Percentiles rank a stretch among this genome's conserved stretches.
Evolutionary conservation across 2,329 filamentous ascomycete genomes (phyloP).

Genomic region (Stromatinia cepivora): DNA sequence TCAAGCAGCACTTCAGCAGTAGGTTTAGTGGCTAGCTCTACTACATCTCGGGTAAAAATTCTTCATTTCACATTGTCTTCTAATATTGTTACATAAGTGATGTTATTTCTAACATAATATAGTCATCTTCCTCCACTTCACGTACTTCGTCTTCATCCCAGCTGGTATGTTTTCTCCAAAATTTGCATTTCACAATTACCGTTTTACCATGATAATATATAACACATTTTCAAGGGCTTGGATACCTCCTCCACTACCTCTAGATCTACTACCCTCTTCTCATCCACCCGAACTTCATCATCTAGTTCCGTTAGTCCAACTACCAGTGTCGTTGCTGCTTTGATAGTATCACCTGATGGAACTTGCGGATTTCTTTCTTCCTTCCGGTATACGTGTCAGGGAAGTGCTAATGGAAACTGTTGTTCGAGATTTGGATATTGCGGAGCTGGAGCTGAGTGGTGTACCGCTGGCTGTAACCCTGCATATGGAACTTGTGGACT

Average conservation of each 20-base stretch:
- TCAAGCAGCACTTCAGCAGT: not conserved
- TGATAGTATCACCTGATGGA: not conserved
- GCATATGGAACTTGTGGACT: conserved; percentile 8
- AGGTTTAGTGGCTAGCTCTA: not conserved
- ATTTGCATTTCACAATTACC: not conserved
- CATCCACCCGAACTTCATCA: conserved; percentile 3
- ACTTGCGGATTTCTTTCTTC: not conserved
- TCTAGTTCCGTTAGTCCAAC: not conserved
- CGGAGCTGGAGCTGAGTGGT: not conserved
- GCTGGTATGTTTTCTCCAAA: not conserved
- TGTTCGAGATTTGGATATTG: conserved; percentile 9
- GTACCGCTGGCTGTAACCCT: not conserved
- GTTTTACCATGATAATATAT: not conserved
- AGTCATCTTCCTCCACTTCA: not conserved
- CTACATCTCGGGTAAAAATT: not conserved
- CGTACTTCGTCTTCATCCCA: not conserved
- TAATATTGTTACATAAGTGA: not conserved
- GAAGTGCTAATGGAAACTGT: not conserved
- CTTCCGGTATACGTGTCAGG: not conserved
- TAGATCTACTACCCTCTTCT: not conserved
- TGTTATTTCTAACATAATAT: not conserved
- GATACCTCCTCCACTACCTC: not conserved
- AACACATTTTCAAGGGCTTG: not conserved
- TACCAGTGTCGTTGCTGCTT: not conserved
- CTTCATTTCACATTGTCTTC: not conserved